These are phyloP conservation scores for Suillus tomentosus DNA, from an alignment of 768 basidiomycete species.

Conservation along the genomic window DNA sequence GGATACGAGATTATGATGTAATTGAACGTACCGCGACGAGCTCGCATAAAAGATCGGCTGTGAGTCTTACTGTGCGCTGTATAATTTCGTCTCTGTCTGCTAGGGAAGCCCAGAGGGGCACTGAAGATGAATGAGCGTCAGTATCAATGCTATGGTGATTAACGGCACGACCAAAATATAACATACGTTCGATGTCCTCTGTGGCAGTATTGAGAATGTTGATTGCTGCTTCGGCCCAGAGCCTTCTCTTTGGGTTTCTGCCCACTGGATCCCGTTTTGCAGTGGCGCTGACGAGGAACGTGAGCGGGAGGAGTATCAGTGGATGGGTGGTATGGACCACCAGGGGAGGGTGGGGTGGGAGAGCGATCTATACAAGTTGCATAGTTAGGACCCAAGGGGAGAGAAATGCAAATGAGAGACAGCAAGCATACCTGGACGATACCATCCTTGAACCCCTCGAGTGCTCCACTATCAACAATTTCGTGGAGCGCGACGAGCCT, in stretches of 20 bases:
- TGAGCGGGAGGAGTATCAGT: constrained; percentile 60
- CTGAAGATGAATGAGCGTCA: constrained; percentile 30
- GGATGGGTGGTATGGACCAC: constrained; percentile 68
- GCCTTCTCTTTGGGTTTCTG: constrained; percentile 68
- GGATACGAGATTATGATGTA: background rate
- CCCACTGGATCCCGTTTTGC: constrained; percentile 76
- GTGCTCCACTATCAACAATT: constrained; percentile 61
- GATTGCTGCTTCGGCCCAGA: constrained; percentile 70
- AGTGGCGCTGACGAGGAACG: constrained; percentile 64
- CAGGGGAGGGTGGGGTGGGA: constrained; percentile 45
- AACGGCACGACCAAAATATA: background rate
- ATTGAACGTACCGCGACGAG: constrained; percentile 54
- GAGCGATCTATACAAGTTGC: constrained; percentile 19
- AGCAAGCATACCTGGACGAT: constrained; percentile 35
- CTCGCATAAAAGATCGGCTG: constrained; percentile 73
- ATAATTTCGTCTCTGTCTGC: constrained; percentile 53
- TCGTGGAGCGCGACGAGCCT: constrained; percentile 62
- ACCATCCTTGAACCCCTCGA: constrained; percentile 42
- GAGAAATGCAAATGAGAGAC: background rate
- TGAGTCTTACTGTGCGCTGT: constrained; percentile 55
- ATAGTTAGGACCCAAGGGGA: background rate
- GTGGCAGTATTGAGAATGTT: constrained; percentile 32
- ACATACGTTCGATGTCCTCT: constrained; percentile 29
- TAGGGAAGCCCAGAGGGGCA: constrained; percentile 55
- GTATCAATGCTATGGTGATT: background rate